Evolutionary conservation across 768 basidiomycete species (phyloP).

Genomic region (Lyophyllum decastes): DNA sequence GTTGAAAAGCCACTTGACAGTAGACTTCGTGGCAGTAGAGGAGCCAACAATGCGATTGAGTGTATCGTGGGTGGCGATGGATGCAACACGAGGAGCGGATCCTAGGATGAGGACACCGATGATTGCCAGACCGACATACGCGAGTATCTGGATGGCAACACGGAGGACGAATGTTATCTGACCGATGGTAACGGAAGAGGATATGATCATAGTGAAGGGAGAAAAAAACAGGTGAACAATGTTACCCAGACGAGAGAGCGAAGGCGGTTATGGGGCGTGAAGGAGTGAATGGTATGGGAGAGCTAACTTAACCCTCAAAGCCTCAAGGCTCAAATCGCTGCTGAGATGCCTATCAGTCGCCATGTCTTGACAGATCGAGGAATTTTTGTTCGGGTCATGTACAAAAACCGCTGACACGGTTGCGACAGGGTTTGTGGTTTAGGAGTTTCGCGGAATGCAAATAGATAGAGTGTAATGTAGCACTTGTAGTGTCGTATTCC

Average conservation of each 20-base stretch:
- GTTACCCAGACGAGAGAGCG: background rate
- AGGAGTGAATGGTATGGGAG: background rate
- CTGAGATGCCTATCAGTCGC: background rate
- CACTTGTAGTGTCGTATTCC: no score
- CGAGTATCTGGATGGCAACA: slow-evolving; percentile 23
- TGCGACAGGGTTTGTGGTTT: background rate
- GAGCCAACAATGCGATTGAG: slow-evolving; percentile 21
- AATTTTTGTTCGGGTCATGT: background rate
- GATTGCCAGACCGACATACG: slow-evolving; percentile 19
- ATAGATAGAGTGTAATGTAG: no score
- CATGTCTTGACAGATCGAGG: background rate
- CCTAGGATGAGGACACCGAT: slow-evolving; percentile 20
- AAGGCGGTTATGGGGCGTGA: background rate
- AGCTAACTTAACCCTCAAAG: background rate
- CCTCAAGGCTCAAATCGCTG: background rate
- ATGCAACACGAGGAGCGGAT: slow-evolving; percentile 19
- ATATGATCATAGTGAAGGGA: slow-evolving; percentile 9
- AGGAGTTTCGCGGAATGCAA: background rate
- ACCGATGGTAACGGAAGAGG: slow-evolving; percentile 15
- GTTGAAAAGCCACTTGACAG: slow-evolving; percentile 20
- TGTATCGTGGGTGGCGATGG: slow-evolving; percentile 22
- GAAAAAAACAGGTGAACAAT: background rate
- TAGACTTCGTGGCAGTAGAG: slow-evolving; percentile 10
- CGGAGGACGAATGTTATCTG: slow-evolving; percentile 26
- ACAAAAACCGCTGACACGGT: background rate